Evolutionary conservation across 352 stramenopile genomes (phyloP).

Genomic region (Phytophthora macrochlamydospora): DNA sequence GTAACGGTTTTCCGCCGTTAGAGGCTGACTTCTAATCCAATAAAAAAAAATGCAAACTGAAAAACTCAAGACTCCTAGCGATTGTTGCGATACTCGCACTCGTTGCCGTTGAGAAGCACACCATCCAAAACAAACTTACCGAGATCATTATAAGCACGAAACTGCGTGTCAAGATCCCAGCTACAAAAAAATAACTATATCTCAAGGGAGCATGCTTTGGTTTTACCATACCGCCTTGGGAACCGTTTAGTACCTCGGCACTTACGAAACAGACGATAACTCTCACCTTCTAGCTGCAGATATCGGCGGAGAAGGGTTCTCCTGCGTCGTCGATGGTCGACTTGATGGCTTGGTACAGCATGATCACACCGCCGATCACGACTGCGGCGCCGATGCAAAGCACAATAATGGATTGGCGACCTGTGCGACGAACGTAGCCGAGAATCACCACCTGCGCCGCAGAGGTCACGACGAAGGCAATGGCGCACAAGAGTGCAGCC

Average conservation of each 20-base stretch:
- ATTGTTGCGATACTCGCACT: background rate
- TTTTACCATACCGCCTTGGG: background rate
- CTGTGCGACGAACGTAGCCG: slow-evolving; percentile 54
- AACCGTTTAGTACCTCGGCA: background rate
- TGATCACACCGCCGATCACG: slow-evolving; percentile 44
- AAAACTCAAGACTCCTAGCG: too few relatives aligned
- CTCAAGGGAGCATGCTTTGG: background rate
- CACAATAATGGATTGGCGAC: slow-evolving; percentile 64
- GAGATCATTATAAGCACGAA: background rate
- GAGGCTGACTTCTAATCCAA: background rate
- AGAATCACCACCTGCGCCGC: slow-evolving; percentile 55
- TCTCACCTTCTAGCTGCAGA: slow-evolving; percentile 39
- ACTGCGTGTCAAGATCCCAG: background rate
- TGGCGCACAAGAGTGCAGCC: slow-evolving; percentile 37
- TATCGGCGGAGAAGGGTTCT: slow-evolving; percentile 37
- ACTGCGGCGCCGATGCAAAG: slow-evolving; percentile 58
- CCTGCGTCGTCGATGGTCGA: slow-evolving; percentile 46
- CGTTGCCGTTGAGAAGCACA: background rate
- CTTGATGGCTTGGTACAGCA: slow-evolving; percentile 63
- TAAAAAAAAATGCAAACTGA: too few relatives aligned
- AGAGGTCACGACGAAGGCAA: slow-evolving; percentile 57
- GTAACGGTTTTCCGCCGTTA: slow-evolving; percentile 23
- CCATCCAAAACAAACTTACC: background rate
- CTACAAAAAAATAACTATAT: background rate
- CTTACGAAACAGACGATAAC: background rate